phyloP scores from a whole-genome alignment of 768 basidiomycete species.

The Agrocybe pediades region DNA sequence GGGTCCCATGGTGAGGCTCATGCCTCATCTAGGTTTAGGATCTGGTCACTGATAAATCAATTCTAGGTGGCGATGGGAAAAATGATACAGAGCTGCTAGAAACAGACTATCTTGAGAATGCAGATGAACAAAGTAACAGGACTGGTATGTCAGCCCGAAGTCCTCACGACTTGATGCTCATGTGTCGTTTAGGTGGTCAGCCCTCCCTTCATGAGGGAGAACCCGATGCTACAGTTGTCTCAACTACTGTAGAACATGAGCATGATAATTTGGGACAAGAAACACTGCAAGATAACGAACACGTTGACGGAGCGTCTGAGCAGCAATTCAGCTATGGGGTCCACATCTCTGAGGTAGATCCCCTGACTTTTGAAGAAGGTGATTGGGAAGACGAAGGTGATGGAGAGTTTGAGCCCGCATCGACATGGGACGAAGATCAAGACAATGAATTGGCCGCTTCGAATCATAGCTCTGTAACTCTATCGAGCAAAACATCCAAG shows the following conservation, averaged over 20 bases:
- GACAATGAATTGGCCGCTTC: conserved; percentile 45
- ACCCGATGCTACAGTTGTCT: neutral
- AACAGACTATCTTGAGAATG: neutral
- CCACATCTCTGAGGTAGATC: neutral
- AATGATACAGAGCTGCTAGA: neutral
- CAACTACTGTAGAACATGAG: neutral
- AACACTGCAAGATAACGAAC: neutral
- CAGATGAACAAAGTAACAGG: neutral
- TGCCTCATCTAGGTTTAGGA: too few species aligned
- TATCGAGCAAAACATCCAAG: conserved; percentile 63
- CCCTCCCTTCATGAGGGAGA: neutral
- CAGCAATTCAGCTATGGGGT: neutral
- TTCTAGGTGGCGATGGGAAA: neutral
- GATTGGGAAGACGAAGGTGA: conserved; percentile 16
- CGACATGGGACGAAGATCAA: conserved; percentile 34
- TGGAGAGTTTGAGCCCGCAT: conserved; percentile 10
- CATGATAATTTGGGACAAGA: neutral
- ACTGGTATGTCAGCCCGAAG: neutral
- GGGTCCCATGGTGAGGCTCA: neutral
- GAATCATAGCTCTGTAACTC: conserved; percentile 53
- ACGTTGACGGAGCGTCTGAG: neutral
- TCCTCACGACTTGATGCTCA: too few species aligned
- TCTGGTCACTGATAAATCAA: too few species aligned
- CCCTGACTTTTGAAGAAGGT: conserved; percentile 7
- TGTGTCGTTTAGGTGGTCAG: too few species aligned